These are phyloP conservation scores for Bryoerythrophyllum caledonicum DNA, from an alignment of 225 moss, liverwort and hornwort genomes.

Conservation along the genomic window DNA sequence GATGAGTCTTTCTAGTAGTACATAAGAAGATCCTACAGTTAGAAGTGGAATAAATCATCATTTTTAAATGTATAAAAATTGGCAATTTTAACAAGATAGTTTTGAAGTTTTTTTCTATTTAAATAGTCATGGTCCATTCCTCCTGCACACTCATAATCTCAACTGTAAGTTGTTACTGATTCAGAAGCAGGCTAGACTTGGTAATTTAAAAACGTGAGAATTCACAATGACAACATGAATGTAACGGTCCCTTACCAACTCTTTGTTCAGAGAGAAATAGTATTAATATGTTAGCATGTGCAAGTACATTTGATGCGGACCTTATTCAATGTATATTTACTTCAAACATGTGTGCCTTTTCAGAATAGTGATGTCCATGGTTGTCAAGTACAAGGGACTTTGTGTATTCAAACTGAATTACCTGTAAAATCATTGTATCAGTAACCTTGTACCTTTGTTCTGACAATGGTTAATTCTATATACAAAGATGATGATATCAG, in stretches of 20 bases:
- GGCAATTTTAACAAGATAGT: too few relatives aligned
- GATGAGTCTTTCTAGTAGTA: too few relatives aligned
- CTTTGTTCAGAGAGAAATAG: neutral
- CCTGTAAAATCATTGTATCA: neutral
- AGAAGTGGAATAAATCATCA: too few relatives aligned
- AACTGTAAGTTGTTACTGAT: neutral
- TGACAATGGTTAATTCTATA: too few relatives aligned
- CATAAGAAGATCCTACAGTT: too few relatives aligned
- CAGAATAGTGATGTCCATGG: neutral
- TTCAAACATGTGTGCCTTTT: neutral
- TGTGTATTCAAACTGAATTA: neutral
- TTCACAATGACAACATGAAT: neutral
- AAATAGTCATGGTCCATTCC: too few relatives aligned
- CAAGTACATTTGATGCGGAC: neutral
- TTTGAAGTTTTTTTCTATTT: too few relatives aligned
- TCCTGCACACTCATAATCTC: too few relatives aligned
- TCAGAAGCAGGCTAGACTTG: neutral
- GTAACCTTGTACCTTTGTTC: neutral
- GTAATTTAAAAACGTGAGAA: neutral
- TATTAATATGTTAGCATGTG: neutral
- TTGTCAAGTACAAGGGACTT: neutral
- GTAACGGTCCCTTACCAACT: neutral
- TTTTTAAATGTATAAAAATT: too few relatives aligned
- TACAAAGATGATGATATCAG: too few relatives aligned
- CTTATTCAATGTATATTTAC: neutral